phyloP scores from a whole-genome alignment of 768 basidiomycete species.

The Paxillus rubicundulus region DNA sequence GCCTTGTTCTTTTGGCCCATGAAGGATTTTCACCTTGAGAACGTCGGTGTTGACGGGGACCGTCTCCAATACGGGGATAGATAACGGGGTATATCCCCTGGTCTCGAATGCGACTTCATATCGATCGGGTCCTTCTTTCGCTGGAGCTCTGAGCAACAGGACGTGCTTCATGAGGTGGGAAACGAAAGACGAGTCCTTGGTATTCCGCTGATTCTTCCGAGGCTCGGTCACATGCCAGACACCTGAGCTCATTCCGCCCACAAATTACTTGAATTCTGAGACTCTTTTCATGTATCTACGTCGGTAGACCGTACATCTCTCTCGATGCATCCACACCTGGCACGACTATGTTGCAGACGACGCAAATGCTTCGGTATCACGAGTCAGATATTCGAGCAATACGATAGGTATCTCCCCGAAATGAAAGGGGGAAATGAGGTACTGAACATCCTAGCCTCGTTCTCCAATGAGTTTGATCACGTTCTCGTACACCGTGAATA shows the following conservation, averaged over 20 bases:
- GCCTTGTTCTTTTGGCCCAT: conserved; percentile 33
- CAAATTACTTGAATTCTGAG: too few species aligned
- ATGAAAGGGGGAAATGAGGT: too few species aligned
- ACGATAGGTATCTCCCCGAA: too few species aligned
- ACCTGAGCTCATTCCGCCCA: too few species aligned
- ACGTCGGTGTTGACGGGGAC: conserved; percentile 45
- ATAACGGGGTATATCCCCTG: conserved; percentile 50
- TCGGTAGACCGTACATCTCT: too few species aligned
- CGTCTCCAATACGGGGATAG: conserved; percentile 75
- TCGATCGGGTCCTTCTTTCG: conserved; percentile 42
- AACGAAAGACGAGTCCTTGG: too few species aligned
- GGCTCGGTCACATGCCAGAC: too few species aligned
- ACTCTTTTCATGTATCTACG: too few species aligned
- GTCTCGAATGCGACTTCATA: conserved; percentile 54
- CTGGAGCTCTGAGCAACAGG: conserved; percentile 41
- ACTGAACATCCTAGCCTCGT: not conserved
- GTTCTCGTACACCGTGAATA: conserved; percentile 90
- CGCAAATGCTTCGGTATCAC: conserved; percentile 2
- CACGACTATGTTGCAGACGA: conserved; percentile 7
- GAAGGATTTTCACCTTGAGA: conserved; percentile 43
- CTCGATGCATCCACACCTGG: conserved; percentile 14
- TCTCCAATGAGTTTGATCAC: conserved; percentile 55
- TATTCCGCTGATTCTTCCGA: too few species aligned
- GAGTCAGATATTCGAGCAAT: not conserved
- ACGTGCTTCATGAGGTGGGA: conserved; percentile 29